Evolutionary conservation across 2,329 filamentous ascomycete genomes (phyloP).

Genomic region (Hypocrella siamensis): DNA sequence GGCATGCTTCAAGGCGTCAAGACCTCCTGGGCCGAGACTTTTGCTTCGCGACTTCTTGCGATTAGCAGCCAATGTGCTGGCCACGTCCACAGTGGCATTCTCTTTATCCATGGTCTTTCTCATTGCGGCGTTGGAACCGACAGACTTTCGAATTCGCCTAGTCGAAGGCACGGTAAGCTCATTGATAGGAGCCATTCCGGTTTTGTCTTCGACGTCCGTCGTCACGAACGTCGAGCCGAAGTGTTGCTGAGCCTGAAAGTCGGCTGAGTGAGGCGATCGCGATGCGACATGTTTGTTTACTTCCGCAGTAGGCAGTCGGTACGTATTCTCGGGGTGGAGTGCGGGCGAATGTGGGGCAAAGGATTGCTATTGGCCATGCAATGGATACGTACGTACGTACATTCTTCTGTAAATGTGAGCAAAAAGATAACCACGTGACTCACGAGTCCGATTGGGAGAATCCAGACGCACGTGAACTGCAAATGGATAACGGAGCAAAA

Average conservation of each 20-base stretch:
- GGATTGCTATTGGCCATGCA: too few relatives aligned
- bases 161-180: slow-evolving; percentile 37
- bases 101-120: slow-evolving; percentile 52
- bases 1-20: slow-evolving; percentile 64
- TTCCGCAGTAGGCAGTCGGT: slow-evolving; percentile 9
- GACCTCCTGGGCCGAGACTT: slow-evolving; percentile 82
- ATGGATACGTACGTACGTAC: too few relatives aligned
- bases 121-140: slow-evolving; percentile 40
- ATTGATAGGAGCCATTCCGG: slow-evolving; percentile 15
- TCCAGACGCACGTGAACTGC: too few relatives aligned
- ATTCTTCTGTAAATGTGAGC: too few relatives aligned
- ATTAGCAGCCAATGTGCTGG: slow-evolving; percentile 32
- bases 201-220: slow-evolving; percentile 7
- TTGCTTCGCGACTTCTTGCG: slow-evolving; percentile 75
- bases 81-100: slow-evolving; percentile 56
- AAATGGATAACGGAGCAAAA: background rate
- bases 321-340: slow-evolving; percentile 5
- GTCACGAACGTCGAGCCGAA: background rate
- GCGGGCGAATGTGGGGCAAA: too few relatives aligned
- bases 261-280: too few relatives aligned
- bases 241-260: slow-evolving; percentile 1
- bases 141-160: slow-evolving; percentile 54
- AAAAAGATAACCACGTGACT: too few relatives aligned
- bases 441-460: too few relatives aligned
- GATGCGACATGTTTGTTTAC: slow-evolving; percentile 22